These are phyloP conservation scores for Laburnicola sp. DNA, from an alignment of 2,329 filamentous ascomycete genomes.

Conservation along the genomic window DNA sequence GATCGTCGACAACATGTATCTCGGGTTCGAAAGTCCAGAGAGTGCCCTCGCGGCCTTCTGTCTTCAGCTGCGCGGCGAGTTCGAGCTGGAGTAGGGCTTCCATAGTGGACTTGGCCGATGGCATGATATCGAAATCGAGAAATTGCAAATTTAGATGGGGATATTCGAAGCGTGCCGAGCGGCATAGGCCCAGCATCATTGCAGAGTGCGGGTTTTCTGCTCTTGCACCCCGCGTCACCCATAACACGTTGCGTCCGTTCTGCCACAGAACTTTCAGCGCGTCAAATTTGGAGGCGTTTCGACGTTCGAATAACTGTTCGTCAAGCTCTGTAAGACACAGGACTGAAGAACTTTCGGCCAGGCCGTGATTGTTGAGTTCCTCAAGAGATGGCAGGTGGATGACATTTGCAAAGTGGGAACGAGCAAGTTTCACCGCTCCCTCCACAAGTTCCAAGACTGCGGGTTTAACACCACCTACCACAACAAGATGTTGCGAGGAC, in stretches of 20 bases:
- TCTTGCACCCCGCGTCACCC: slow-evolving; percentile 10
- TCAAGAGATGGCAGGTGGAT: slow-evolving; percentile 8
- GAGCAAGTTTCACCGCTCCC: neutral
- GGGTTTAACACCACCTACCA: slow-evolving; percentile 6
- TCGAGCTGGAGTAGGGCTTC: slow-evolving; percentile 10
- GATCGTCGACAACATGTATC: slow-evolving; percentile 1
- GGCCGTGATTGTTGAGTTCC: slow-evolving; percentile 1
- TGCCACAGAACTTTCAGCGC: slow-evolving; percentile 7
- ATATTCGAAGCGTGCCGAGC: slow-evolving; percentile 4
- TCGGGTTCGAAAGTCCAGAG: slow-evolving; percentile 15
- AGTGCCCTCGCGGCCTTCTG: neutral
- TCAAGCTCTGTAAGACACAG: slow-evolving; percentile 4
- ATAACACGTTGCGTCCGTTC: slow-evolving; percentile 9
- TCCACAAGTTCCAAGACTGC: neutral
- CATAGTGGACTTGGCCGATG: slow-evolving; percentile 6
- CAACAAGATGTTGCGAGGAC: neutral
- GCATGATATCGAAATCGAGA: slow-evolving; percentile 10
- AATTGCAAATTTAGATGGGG: slow-evolving; percentile 9
- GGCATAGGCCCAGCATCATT: slow-evolving; percentile 11
- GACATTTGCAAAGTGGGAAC: neutral
- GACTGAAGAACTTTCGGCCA: slow-evolving; percentile 7
- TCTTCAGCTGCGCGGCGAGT: neutral
- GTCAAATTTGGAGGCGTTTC: slow-evolving; percentile 6
- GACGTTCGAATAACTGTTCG: neutral
- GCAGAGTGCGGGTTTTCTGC: slow-evolving; percentile 8